Evolutionary conservation across 139 green algal genomes (phyloP), one percentile per base, ranked within the genome.

Genomic region (Coelastrella sp.): DNA sequence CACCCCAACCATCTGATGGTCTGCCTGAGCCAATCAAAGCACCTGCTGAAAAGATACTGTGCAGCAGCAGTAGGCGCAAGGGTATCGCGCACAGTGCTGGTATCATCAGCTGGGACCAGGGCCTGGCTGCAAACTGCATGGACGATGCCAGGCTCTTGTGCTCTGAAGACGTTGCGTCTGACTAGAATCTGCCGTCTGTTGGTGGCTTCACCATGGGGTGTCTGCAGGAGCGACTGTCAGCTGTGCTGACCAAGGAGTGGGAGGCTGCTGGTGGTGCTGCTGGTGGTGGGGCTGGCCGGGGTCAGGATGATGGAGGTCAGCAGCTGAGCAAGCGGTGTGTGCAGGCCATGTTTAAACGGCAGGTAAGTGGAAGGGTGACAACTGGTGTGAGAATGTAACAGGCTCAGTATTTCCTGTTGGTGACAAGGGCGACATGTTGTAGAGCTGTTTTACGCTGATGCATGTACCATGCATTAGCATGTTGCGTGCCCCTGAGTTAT

Each of bases 131-230:
- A 6, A 75, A 61, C 59, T 87, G 81, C 24, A 10, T 22, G n/a
- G 19, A 25, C 14, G 79, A 84, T 49, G 79, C 56, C 14, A 12
- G 68, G 6, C 9, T 35, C 56, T 35, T 61, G 57, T 84, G 79
- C 59, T 12, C 57, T 20, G 79, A 87, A 12, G 81, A 87, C 22
- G n/a, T 58, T 58, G 81, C 17, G 8, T 87, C 81, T 24, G 81
- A 87, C 56, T 10, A 7, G 6, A 56, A 17, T n/a, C 59, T 87
- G 11, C 81, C 81, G 6, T 75, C 81, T 19, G 12, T 76, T 6
- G 81, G n/a, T 27, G 81, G 81, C 61, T 87, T 87, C 24, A 75
- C 81, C n/a, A 76, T 75, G 25, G 68, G n/a, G 59, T 87, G 81
- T 61, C 56, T 87, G 81, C n/a, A 25, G 7, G 81, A 61, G 20